phyloP scores from a whole-genome alignment of 257 asterid genomes.

The Nicotiana tabacum region DNA sequence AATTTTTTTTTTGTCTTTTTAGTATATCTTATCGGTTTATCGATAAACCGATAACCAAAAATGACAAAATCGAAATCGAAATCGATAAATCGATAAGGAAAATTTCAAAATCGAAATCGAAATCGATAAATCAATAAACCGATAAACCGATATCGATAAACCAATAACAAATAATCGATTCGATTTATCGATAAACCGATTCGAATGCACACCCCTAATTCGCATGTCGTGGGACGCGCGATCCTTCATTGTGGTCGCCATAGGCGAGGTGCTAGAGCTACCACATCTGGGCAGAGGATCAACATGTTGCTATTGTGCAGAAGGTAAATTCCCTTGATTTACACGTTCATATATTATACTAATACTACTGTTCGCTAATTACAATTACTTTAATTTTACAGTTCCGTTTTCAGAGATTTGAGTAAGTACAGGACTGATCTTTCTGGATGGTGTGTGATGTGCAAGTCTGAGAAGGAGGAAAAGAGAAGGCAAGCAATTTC shows the following conservation, averaged over 20 bases:
- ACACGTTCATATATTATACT: neutral
- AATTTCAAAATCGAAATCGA: too few species aligned
- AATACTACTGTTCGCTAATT: neutral
- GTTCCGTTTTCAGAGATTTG: constrained; percentile 61
- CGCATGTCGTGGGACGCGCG: constrained; percentile 71
- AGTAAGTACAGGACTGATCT: constrained; percentile 58
- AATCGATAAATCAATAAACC: too few species aligned
- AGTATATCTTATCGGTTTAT: too few species aligned
- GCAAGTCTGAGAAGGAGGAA: constrained; percentile 55
- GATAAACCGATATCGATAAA: too few species aligned
- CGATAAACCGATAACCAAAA: too few species aligned
- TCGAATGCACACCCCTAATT: too few species aligned
- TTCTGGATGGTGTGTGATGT: constrained; percentile 66
- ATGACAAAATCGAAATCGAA: too few species aligned
- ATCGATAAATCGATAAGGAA: too few species aligned
- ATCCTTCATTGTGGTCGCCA: constrained; percentile 94
- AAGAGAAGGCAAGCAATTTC: neutral
- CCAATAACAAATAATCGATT: too few species aligned
- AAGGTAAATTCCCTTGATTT: constrained; percentile 33
- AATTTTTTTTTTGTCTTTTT: too few species aligned
- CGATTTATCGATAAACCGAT: too few species aligned
- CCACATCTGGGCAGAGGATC: constrained; percentile 73
- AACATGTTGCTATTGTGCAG: constrained; percentile 87
- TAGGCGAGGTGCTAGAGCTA: constrained; percentile 96
- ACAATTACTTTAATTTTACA: constrained; percentile 13